phyloP scores from a whole-genome alignment of 2,329 filamentous ascomycete genomes.

The Apiospora saccharicola region DNA sequence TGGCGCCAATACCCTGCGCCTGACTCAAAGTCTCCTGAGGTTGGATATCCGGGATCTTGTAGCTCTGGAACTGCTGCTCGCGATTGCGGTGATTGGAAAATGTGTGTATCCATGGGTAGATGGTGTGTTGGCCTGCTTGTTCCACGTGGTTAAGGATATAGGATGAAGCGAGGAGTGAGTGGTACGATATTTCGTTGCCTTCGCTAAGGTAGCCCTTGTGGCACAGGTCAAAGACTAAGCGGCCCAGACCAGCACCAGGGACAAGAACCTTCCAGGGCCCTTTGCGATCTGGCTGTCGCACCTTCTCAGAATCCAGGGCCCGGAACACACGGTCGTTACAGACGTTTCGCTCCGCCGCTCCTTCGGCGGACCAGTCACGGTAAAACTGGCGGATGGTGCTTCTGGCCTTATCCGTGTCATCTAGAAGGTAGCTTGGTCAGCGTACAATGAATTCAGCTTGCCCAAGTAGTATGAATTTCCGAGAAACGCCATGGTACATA shows the following conservation, averaged over 20 bases:
- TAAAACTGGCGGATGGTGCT: conserved; percentile 94
- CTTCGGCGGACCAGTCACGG: conserved; percentile 90
- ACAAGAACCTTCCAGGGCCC: conserved; percentile 73
- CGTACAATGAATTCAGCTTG: not conserved
- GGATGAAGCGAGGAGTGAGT: conserved; percentile 87
- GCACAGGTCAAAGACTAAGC: conserved; percentile 88
- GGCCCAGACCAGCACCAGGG: conserved; percentile 87
- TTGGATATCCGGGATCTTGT: conserved; percentile 82
- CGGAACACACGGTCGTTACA: conserved; percentile 78
- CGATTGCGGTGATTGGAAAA: conserved; percentile 87
- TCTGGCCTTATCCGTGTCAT: conserved; percentile 88
- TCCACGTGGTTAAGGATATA: conserved; percentile 76
- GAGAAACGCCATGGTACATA: not conserved
- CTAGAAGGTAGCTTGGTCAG: conserved; percentile 31
- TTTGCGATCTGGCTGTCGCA: conserved; percentile 37
- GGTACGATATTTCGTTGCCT: conserved; percentile 96
- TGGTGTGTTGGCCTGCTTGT: conserved; percentile 67
- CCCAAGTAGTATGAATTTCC: no score
- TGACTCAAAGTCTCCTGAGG: conserved; percentile 63
- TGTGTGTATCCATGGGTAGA: conserved; percentile 86
- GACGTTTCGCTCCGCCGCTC: conserved; percentile 74
- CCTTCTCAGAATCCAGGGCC: conserved; percentile 64
- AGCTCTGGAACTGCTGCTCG: conserved; percentile 75
- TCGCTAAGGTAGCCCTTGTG: conserved; percentile 76
- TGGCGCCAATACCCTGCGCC: conserved; percentile 60